Evolutionary conservation across 2,329 filamentous ascomycete genomes (phyloP), one percentile per base, ranked within the genome.

Genomic region (Monilinia fructicola): DNA sequence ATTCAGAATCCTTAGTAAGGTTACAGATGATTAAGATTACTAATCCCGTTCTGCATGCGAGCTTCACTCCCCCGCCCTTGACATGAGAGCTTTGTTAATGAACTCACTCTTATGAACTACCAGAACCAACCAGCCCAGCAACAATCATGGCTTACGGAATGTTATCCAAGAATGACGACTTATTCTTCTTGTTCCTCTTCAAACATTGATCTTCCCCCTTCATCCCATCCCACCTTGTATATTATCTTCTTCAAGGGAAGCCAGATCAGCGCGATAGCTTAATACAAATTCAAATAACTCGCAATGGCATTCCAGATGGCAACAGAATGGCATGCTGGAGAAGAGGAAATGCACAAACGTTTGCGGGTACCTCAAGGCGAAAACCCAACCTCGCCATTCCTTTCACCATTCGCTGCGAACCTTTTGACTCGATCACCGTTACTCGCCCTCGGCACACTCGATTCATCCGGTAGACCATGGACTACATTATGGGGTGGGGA

Each of bases 401-500:
- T 95, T 1, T 86, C 86, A 0, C 80, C 81, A 10, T 81, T 85
- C 12, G 88, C 88, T 40, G 85, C 81, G 1, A 79, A 82, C 69
- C 83, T 90, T 69, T 80, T 93, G 4, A 80, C 83, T 63, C 78
- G 78, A 26, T 87, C 86, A 0, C 87, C 90, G 0, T 80, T 94
- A 10, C 80, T 94, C 12, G 90, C 90, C 0, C 78, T 95, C 26
- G 91, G 91, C 1, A 85, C 90, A 0, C 78, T 93, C 1, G 91
- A 95, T 74, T 76, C 78, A 1, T 74, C 85, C 21, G 83, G 83
- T 2, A 80, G 85, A 31, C 91, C 90, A 2, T 95, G 92, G 92
- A 90, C 88, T 16, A 89, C 89, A 0, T 70, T 95, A 14, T 90
- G 89, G 85, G 90, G 90, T n/a, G 92, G 91, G 21, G 80, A 87